Conservation (phyloP, 306 rosid genomes). For the Glycyrrhiza uralensis region DNA sequence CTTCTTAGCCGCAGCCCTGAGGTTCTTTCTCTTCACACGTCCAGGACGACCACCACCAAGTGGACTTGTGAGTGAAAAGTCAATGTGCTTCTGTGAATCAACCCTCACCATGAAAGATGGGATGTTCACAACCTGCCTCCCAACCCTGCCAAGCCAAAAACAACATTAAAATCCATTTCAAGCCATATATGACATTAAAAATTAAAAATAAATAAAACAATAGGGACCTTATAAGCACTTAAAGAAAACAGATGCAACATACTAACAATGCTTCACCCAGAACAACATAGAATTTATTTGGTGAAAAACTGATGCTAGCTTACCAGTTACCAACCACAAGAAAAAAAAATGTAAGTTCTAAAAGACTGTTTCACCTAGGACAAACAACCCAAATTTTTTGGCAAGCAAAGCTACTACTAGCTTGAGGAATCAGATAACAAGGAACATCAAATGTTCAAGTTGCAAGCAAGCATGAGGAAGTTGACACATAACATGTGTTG, state of each 20-base stretch:
- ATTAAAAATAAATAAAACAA: neutral
- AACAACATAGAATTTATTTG: neutral
- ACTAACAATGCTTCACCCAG: neutral
- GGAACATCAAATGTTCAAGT: neutral
- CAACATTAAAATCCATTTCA: neutral
- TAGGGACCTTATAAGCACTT: neutral
- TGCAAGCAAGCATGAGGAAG: neutral
- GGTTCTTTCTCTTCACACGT: conserved; percentile 65
- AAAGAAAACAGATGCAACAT: neutral
- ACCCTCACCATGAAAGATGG: conserved; percentile 69
- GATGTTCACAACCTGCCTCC: conserved; percentile 73
- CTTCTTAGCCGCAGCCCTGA: conserved; percentile 63
- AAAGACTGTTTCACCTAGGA: no score
- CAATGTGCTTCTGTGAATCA: conserved; percentile 76
- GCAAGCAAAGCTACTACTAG: neutral
- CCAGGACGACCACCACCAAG: conserved; percentile 73
- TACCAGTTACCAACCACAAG: no score
- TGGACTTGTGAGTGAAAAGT: conserved; percentile 64
- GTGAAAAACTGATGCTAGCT: neutral
- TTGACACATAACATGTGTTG: neutral
- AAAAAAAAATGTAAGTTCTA: neutral
- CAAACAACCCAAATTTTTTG: no score
- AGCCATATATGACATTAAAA: no score
- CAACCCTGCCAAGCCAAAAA: conserved; percentile 47
- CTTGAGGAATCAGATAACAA: neutral